Conservation (phyloP, 139 green algal genomes). For the Tetradesmus lagerheimii region DNA sequence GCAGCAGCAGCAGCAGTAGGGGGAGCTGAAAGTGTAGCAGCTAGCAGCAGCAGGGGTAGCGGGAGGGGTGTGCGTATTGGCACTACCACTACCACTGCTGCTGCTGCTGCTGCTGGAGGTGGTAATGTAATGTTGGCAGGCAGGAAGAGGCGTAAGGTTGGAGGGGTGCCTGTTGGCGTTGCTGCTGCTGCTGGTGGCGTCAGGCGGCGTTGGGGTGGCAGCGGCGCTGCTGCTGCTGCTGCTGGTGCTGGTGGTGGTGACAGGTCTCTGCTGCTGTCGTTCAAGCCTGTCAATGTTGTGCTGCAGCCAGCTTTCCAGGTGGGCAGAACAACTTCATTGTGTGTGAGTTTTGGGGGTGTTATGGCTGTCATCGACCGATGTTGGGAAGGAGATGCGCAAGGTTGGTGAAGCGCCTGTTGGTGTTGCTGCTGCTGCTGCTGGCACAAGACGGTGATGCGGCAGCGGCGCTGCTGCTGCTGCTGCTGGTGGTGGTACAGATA, state of each 20-base stretch:
- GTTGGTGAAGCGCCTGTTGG: too few relatives aligned
- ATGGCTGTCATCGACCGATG: neutral
- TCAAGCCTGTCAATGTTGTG: conserved; percentile 82
- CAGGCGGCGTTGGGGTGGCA: neutral
- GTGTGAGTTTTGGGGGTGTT: neutral
- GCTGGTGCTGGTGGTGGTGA: conserved; percentile 8
- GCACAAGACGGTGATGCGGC: too few relatives aligned
- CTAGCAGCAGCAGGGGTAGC: neutral
- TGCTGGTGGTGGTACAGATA: conserved; percentile 11
- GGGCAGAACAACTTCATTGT: too few relatives aligned
- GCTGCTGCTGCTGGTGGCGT: neutral
- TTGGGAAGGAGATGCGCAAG: too few relatives aligned
- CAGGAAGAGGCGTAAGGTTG: neutral
- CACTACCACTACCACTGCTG: neutral
- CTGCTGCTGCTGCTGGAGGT: neutral
- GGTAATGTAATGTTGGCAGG: neutral
- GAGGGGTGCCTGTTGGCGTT: neutral
- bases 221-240: neutral
- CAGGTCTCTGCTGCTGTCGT: conserved; percentile 57
- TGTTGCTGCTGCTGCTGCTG: too few relatives aligned
- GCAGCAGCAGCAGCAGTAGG: conserved; percentile 14
- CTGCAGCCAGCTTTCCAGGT: conserved; percentile 72
- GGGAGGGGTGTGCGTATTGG: neutral
- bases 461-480: neutral
- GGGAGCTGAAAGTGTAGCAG: neutral